Percentiles rank a stretch among this genome's conserved stretches.
Conservation (phyloP, 129 eudicot genomes). For the Escallonia herrerae region DNA sequence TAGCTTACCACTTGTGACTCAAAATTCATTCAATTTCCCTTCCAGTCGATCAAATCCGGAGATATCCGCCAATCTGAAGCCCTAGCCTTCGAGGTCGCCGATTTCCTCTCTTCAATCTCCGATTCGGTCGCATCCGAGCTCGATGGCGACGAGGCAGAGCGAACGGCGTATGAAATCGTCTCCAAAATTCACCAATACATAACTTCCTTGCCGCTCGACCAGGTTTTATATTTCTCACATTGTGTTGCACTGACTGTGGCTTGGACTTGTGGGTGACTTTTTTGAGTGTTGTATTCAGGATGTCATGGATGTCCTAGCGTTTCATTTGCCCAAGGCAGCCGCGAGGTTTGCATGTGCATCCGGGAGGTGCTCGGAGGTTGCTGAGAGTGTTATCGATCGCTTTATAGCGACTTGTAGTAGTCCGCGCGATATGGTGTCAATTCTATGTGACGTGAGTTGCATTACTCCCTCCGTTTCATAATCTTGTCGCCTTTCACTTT, state of each 20-base stretch:
- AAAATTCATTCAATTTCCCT: too few relatives aligned
- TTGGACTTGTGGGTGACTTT: not conserved
- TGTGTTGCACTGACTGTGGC: not conserved
- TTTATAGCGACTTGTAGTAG: constrained; percentile 50
- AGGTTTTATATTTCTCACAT: constrained; percentile 22
- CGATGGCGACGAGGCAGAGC: constrained; percentile 30
- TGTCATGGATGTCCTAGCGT: constrained; percentile 68
- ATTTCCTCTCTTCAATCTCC: constrained; percentile 39
- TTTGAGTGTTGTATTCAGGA: constrained; percentile 31
- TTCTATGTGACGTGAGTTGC: constrained; percentile 64
- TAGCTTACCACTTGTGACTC: not conserved
- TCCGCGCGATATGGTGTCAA: constrained; percentile 84
- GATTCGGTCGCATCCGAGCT: constrained; percentile 29
- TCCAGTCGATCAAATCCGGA: constrained; percentile 48
- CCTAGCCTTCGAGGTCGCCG: constrained; percentile 38
- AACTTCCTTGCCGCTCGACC: constrained; percentile 44
- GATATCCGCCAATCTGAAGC: constrained; percentile 42
- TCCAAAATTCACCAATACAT: constrained; percentile 35
- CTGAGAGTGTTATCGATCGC: constrained; percentile 37
- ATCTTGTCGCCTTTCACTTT: too few relatives aligned
- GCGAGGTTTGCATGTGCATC: constrained; percentile 59
- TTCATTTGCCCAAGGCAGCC: constrained; percentile 73
- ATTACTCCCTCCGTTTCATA: too few relatives aligned
- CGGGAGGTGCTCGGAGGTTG: constrained; percentile 52
- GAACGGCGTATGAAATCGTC: constrained; percentile 38